A percentile compares a stretch with the other conserved stretches of the same genome.
Conservation (phyloP, 1,139 yeast genomes). For the Pichia sp. region DNA sequence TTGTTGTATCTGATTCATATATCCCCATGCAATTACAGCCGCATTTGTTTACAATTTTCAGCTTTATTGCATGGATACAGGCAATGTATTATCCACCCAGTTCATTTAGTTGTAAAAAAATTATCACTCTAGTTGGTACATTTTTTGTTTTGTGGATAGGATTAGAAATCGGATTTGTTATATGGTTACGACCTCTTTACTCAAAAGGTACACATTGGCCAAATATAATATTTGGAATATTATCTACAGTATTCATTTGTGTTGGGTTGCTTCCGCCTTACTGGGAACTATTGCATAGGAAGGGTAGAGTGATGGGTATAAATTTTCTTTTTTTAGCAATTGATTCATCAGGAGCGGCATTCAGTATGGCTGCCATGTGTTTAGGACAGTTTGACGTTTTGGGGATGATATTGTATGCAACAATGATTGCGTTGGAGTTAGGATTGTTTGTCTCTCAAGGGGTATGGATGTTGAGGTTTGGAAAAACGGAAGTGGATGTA, state of each 20-base stretch:
- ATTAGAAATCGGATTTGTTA: conserved; percentile 42
- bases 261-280: conserved; percentile 84
- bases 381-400: conserved; percentile 45
- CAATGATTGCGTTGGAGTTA: conserved; percentile 43
- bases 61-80: conserved; percentile 47
- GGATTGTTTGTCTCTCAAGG: conserved; percentile 45
- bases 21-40: conserved; percentile 52
- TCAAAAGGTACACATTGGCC: conserved; percentile 47
- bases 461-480: conserved; percentile 41
- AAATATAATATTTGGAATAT: conserved; percentile 46
- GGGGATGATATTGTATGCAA: conserved; percentile 48
- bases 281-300: conserved; percentile 68
- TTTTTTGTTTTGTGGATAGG: conserved; percentile 35
- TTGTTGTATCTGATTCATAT: conserved; percentile 44
- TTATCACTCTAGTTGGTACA: conserved; percentile 27
- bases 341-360: conserved; percentile 49
- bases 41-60: conserved; percentile 44
- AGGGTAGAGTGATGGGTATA: conserved; percentile 65
- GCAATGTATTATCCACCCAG: conserved; percentile 51
- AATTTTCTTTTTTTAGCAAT: conserved; percentile 44
- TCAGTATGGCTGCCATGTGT: conserved; percentile 44
- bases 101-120: conserved; percentile 23
- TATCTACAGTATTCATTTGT: conserved; percentile 72
- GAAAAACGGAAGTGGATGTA: conserved; percentile 2
- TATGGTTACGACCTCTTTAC: conserved; percentile 46